Evolutionary conservation across 805 yeast genomes (phyloP).

Genomic region (Metschnikowia borealis): DNA sequence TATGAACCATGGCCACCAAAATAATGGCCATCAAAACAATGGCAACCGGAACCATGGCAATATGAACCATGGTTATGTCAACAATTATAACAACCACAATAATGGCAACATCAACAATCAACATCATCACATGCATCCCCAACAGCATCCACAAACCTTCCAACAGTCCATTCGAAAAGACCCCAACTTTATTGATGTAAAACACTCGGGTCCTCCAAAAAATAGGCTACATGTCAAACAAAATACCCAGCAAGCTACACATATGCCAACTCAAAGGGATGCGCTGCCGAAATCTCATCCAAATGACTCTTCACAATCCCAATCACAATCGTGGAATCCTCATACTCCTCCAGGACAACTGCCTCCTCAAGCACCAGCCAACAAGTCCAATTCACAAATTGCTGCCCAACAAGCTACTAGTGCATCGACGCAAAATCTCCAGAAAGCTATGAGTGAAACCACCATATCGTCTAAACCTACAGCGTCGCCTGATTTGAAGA

Average conservation of each 20-base stretch:
- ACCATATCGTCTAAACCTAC: slow-evolving; percentile 5
- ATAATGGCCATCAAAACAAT: not conserved
- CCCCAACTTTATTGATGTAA: not conserved
- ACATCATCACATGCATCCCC: not conserved
- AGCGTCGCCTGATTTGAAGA: slow-evolving; percentile 9
- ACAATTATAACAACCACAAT: not conserved
- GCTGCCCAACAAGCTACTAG: slow-evolving; percentile 14
- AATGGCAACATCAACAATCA: not conserved
- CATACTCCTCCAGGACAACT: slow-evolving; percentile 1
- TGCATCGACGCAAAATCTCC: slow-evolving; percentile 6
- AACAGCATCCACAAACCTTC: not conserved
- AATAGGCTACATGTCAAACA: not conserved
- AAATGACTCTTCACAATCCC: not conserved
- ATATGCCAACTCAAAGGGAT: not conserved
- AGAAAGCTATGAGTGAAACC: slow-evolving; percentile 11
- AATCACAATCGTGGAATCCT: not conserved
- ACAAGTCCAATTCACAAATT: slow-evolving; percentile 8
- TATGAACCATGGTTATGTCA: not conserved
- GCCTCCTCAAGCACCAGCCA: not conserved
- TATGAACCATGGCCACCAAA: not conserved
- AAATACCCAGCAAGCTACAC: not conserved
- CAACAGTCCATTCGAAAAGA: slow-evolving; percentile 1
- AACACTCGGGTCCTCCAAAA: not conserved
- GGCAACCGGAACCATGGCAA: not conserved
- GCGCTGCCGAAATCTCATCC: not conserved